Conservation (phyloP, 169 alveolate species). For the Cryptosporidium muris region DNA sequence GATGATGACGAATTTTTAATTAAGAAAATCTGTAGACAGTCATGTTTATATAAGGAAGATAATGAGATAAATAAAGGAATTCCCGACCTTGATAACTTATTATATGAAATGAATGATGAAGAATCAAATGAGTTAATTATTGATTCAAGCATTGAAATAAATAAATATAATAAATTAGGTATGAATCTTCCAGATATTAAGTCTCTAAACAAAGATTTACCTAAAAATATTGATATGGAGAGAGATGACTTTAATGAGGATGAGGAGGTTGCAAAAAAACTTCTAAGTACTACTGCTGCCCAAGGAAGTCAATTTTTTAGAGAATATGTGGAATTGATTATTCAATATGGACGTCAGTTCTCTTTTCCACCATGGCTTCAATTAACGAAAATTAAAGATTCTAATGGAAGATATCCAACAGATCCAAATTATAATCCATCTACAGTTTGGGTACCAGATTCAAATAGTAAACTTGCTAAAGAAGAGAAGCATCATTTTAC, state of each 20-base stretch:
- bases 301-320: slow-evolving; percentile 62
- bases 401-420: slow-evolving; percentile 85
- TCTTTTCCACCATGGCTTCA: slow-evolving; percentile 78
- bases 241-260: slow-evolving; percentile 46
- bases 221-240: slow-evolving; percentile 6
- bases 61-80: not conserved
- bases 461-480: slow-evolving; percentile 82
- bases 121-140: not conserved
- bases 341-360: slow-evolving; percentile 40
- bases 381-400: slow-evolving; percentile 84
- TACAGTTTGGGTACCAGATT: slow-evolving; percentile 92
- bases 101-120: slow-evolving; percentile 8
- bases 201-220: not conserved
- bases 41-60: not conserved
- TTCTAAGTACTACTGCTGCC: slow-evolving; percentile 66
- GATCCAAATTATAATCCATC: slow-evolving; percentile 91
- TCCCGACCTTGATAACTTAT: not conserved
- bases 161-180: not conserved
- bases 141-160: not conserved
- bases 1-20: slow-evolving; percentile 38
- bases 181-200: not conserved
- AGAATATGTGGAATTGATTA: slow-evolving; percentile 51
- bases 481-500: slow-evolving; percentile 89
- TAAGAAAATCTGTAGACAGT: slow-evolving; percentile 9
- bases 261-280: slow-evolving; percentile 65